These are phyloP conservation scores for Metschnikowia noctiluminum DNA, from an alignment of 805 yeast genomes.

Conservation along the genomic window DNA sequence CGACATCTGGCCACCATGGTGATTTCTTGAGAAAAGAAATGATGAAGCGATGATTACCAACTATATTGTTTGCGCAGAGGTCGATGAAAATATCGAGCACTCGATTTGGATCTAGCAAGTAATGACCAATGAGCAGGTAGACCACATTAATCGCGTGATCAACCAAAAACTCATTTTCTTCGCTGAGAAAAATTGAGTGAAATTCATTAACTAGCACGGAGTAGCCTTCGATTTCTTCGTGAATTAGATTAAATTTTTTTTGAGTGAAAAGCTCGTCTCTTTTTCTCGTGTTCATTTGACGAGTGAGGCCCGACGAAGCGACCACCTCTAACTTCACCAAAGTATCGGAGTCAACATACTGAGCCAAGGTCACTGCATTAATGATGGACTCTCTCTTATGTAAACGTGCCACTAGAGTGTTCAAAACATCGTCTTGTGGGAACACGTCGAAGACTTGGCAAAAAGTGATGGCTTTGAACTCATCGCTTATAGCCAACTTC, in stretches of 20 bases:
- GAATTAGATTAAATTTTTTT: constrained; percentile 60
- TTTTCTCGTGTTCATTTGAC: constrained; percentile 33
- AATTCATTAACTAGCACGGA: constrained; percentile 57
- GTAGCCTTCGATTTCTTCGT: constrained; percentile 79
- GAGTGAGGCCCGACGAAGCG: constrained; percentile 33
- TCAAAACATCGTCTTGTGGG: constrained; percentile 25
- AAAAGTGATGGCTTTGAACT: constrained; percentile 30
- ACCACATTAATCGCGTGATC: constrained; percentile 46
- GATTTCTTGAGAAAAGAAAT: constrained; percentile 50
- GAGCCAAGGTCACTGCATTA: constrained; percentile 31
- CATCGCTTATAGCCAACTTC: constrained; percentile 27
- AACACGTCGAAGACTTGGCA: constrained; percentile 40
- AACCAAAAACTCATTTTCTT: constrained; percentile 40
- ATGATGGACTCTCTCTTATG: constrained; percentile 23
- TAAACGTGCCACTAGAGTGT: constrained; percentile 15
- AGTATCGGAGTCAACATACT: constrained; percentile 27
- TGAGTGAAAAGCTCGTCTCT: constrained; percentile 46
- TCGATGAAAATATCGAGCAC: constrained; percentile 62
- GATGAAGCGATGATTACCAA: constrained; percentile 44
- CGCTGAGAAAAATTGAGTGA: constrained; percentile 37
- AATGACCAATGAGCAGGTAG: constrained; percentile 66
- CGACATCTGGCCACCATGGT: constrained; percentile 62
- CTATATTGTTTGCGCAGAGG: constrained; percentile 44
- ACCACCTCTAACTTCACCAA: constrained; percentile 27
- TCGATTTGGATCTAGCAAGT: constrained; percentile 67